These are phyloP conservation scores for Parascedosporium putredinis DNA, from an alignment of 2,329 filamentous ascomycete species.

Conservation along the genomic window DNA sequence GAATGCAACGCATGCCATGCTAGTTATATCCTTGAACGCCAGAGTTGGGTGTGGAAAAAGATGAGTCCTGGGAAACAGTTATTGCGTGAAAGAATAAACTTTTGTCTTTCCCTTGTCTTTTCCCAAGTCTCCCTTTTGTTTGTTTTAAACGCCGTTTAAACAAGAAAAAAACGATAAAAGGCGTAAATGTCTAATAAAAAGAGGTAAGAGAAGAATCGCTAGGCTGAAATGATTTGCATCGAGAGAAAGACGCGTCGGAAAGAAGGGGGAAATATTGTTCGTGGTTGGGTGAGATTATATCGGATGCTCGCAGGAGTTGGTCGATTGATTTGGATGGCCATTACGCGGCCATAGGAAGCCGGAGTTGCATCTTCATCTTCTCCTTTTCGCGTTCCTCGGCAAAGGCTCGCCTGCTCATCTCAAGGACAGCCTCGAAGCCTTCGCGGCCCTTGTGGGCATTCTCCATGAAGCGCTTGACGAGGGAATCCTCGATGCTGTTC, in stretches of 20 bases:
- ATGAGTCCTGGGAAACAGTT: neutral
- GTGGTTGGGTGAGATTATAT: no score
- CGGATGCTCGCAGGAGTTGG: no score
- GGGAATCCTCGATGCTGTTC: constrained; percentile 89
- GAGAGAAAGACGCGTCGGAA: neutral
- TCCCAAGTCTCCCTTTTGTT: neutral
- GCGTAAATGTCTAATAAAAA: no score
- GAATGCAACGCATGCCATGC: constrained; percentile 1
- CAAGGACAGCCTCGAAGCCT: constrained; percentile 88
- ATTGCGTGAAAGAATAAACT: neutral
- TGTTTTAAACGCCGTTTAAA: constrained; percentile 7
- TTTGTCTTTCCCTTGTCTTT: constrained; percentile 3
- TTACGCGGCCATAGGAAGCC: constrained; percentile 4
- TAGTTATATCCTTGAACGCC: neutral
- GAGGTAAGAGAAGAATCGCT: constrained; percentile 2
- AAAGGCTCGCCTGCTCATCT: constrained; percentile 86
- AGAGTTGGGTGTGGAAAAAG: neutral
- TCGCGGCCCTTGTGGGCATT: constrained; percentile 86
- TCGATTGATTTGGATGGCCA: no score
- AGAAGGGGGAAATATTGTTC: no score
- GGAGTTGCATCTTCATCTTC: constrained; percentile 11
- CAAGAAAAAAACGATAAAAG: constrained; percentile 1
- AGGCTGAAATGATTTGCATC: neutral
- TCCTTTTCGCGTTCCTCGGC: constrained; percentile 72
- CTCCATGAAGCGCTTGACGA: constrained; percentile 79